A percentile compares a stretch with the other conserved stretches of the same genome.
Evolutionary conservation across 257 asterid genomes (phyloP).

Genomic region (Forsythia suspensa): DNA sequence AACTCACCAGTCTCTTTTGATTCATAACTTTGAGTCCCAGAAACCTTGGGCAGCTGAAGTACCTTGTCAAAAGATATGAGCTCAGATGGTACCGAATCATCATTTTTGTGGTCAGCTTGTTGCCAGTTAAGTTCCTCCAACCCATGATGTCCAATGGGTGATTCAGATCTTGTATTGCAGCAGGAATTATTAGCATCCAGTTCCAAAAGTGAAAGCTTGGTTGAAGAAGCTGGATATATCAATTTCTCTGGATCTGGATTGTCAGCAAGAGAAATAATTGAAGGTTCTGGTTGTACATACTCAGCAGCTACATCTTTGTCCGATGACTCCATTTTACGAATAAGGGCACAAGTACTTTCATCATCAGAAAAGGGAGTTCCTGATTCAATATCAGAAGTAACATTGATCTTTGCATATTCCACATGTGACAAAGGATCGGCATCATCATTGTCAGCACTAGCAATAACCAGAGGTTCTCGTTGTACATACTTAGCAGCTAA

Average conservation of each 20-base stretch:
- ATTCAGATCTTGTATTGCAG: conserved; percentile 26
- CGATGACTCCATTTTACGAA: conserved; percentile 12
- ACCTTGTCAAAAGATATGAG: conserved; percentile 26
- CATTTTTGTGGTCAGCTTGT: conserved; percentile 29
- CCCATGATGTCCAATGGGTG: conserved; percentile 36
- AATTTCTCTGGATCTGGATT: conserved; percentile 33
- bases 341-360: conserved; percentile 20
- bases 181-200: conserved; percentile 20
- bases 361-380: conserved; percentile 28
- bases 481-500: conserved; percentile 10
- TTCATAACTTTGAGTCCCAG: conserved; percentile 26
- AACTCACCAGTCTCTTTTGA: conserved; percentile 48
- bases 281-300: conserved; percentile 16
- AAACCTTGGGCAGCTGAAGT: conserved; percentile 27
- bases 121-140: conserved; percentile 43
- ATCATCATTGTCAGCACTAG: conserved; percentile 15
- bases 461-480: conserved; percentile 22
- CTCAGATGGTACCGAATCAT: conserved; percentile 28
- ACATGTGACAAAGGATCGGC: conserved; percentile 29
- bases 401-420: conserved; percentile 34
- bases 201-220: conserved; percentile 27
- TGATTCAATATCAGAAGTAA: conserved; percentile 39
- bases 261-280: conserved; percentile 20
- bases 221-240: conserved; percentile 34
- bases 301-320: conserved; percentile 15